Evolutionary conservation across 768 basidiomycete genomes (phyloP).

Genomic region (Hirschioporus abietinus): DNA sequence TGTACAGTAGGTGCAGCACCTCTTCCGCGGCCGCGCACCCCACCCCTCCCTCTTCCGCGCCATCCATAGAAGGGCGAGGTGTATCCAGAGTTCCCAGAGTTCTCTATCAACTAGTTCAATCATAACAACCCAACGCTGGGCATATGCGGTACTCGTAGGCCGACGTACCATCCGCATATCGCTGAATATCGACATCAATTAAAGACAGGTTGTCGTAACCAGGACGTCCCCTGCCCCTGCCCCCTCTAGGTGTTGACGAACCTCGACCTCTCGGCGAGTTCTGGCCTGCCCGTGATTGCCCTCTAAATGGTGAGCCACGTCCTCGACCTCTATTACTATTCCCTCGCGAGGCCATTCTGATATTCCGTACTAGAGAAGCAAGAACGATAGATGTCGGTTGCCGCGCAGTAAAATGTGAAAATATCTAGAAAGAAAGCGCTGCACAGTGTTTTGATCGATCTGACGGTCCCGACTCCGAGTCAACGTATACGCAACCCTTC

Average conservation of each 20-base stretch:
- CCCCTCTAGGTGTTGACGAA: background rate
- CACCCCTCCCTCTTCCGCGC: slow-evolving; percentile 22
- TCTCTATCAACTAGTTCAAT: slow-evolving; percentile 3
- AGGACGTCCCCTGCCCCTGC: background rate
- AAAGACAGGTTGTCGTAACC: background rate
- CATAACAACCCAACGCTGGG: background rate
- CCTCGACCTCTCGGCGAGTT: background rate
- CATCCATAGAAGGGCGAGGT: slow-evolving; percentile 7
- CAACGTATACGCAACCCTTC: too few species aligned
- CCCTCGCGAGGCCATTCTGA: background rate
- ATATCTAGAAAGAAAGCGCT: background rate
- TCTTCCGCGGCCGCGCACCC: slow-evolving; percentile 18
- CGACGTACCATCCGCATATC: slow-evolving; percentile 2
- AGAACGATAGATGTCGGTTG: background rate
- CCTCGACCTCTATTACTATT: background rate
- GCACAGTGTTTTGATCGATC: background rate
- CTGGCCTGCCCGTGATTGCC: background rate
- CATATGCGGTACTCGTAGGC: background rate
- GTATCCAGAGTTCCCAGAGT: background rate
- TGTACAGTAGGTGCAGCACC: background rate
- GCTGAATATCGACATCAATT: slow-evolving; percentile 1
- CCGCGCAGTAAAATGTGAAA: background rate
- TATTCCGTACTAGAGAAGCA: background rate
- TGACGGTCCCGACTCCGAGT: background rate
- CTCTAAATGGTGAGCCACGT: background rate